Evolutionary conservation across 2,329 filamentous ascomycete species (phyloP), one percentile per base, ranked within the genome.

Genomic region (Scytalidium lignicola): DNA sequence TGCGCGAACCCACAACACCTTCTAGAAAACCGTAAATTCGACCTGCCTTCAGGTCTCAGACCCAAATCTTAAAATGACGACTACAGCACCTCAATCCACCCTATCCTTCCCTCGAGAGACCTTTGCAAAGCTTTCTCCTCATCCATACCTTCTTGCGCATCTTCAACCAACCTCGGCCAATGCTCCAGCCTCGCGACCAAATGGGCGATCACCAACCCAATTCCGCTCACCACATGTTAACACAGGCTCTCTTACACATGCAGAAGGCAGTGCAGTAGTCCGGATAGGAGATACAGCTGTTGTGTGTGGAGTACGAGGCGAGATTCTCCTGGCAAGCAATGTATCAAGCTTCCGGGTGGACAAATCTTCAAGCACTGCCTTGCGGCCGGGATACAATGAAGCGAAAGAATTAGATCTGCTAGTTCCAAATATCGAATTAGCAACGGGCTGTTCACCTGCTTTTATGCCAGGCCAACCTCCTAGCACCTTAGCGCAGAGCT

Each of bases 351-450:
- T 76, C 68, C 72, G 85, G 54, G 59, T 61, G 53, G 61, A 65
- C 5, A 70, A 57, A 60, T 66, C 56, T 61, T 70, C 62, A 7
- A 54, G 49, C 52, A 57, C 52, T 55, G 70, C 55, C 60, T 37
- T 65, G 55, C 55, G 54, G 46, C 61, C 48, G 57, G 59, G 66
- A 56, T 59, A 62, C 58, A 57, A 62, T 58, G 54, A 82, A 81
- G 65, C 69, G 48, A 73, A 71, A 51, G 79, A 82, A 49, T 78
- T 82, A 62, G 83, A 89, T 61, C 72, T 99, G 13, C 72, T 99
- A 2, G 91, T 99, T 2, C 92, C 93, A 2, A 99, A 99, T 64
- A 81, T 99, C 48, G 93, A 96, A 64, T 74, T 99, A 26, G 86
- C 86, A 28, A 99, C 93, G 1, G 93, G 93, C 29, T 95, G 88